These are phyloP conservation scores for Yamadazyma spencermartinsiae DNA, from an alignment of 1,139 yeast genomes.

Conservation along the genomic window DNA sequence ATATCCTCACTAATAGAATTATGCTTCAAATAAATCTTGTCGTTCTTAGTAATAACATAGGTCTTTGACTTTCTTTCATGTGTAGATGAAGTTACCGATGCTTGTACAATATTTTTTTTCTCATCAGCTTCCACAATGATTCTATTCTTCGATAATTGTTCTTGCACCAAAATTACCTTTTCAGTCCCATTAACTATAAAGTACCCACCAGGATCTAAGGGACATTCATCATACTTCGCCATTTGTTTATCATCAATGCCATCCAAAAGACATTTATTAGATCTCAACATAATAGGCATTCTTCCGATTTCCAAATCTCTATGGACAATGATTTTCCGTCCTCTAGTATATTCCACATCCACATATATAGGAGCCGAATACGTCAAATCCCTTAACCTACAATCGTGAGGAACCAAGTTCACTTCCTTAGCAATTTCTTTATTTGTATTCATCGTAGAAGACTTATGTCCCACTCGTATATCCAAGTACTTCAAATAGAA, in stretches of 20 bases:
- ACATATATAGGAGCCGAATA: conserved; percentile 96
- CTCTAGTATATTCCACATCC: conserved; percentile 95
- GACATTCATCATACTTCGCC: conserved; percentile 93
- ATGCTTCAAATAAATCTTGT: conserved; percentile 86
- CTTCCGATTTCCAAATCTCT: conserved; percentile 92
- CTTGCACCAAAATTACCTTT: conserved; percentile 94
- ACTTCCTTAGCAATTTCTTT: conserved; percentile 54
- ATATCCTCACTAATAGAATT: conserved; percentile 93
- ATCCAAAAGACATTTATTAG: conserved; percentile 83
- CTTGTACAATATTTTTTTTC: conserved; percentile 91
- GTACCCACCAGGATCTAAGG: conserved; percentile 98
- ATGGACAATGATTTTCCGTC: conserved; percentile 86
- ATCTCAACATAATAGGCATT: conserved; percentile 96
- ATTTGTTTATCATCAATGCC: conserved; percentile 77
- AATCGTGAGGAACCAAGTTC: conserved; percentile 89
- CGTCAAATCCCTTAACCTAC: conserved; percentile 91
- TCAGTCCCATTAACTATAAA: conserved; percentile 98
- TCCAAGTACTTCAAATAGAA: conserved; percentile 89
- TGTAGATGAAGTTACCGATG: conserved; percentile 95
- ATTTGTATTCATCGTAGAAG: conserved; percentile 41
- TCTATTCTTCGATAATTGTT: conserved; percentile 94
- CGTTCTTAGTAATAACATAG: conserved; percentile 89
- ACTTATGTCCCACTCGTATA: conserved; percentile 80
- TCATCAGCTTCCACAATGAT: conserved; percentile 97
- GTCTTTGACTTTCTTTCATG: conserved; percentile 98